Evolutionary conservation across 2,329 filamentous ascomycete species (phyloP).

Genomic region (Huntiella bhutanensis): DNA sequence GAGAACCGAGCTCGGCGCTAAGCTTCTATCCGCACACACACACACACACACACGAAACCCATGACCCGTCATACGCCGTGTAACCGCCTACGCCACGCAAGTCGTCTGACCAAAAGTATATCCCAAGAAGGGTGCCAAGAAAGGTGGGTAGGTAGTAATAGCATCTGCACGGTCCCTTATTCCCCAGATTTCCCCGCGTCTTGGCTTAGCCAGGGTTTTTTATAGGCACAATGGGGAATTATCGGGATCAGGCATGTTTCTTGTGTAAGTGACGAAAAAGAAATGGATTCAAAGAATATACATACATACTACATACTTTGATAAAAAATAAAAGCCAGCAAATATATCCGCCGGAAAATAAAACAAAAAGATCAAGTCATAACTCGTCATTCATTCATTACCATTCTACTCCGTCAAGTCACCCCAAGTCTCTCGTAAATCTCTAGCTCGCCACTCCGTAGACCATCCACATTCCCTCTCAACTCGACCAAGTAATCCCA

Average conservation of each 20-base stretch:
- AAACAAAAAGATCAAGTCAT: constrained; percentile 1
- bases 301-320: not conserved
- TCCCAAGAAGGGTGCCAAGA: too few relatives aligned
- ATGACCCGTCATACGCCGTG: too few relatives aligned
- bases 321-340: not conserved
- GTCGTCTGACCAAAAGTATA: too few relatives aligned
- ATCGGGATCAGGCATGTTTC: not conserved
- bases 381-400: not conserved
- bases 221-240: not conserved
- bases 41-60: too few relatives aligned
- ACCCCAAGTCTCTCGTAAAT: constrained; percentile 33
- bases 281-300: not conserved
- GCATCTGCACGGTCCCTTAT: not conserved
- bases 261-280: not conserved
- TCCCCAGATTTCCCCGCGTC: constrained; percentile 1
- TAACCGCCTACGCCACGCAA: too few relatives aligned
- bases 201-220: not conserved
- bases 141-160: too few relatives aligned
- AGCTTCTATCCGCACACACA: too few relatives aligned
- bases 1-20: too few relatives aligned
- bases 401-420: constrained; percentile 16
- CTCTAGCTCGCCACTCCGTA: constrained; percentile 32
- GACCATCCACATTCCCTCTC: constrained; percentile 34
- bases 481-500: constrained; percentile 28
- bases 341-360: not conserved